Evolutionary conservation across 2,329 filamentous ascomycete genomes (phyloP).

Genomic region (Colletotrichum tabaci): DNA sequence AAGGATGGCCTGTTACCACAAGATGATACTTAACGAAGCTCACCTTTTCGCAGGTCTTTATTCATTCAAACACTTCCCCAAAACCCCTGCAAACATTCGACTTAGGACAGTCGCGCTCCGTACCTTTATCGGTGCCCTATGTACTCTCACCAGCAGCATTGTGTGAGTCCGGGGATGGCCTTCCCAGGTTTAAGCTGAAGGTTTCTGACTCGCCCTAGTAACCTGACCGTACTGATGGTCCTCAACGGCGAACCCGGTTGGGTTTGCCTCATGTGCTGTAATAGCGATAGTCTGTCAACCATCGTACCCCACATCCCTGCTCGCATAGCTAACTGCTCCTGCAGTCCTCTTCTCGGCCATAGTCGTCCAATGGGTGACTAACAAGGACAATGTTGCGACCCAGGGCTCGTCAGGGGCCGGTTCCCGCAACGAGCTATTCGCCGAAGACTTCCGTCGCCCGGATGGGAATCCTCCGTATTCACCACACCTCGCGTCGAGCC

Average conservation of each 20-base stretch:
- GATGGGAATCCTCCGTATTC: slow-evolving; percentile 18
- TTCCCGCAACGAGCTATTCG: slow-evolving; percentile 15
- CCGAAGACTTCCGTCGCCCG: slow-evolving; percentile 20
- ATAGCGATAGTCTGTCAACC: slow-evolving; percentile 68
- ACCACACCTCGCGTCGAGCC: slow-evolving; percentile 43
- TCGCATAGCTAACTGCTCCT: slow-evolving; percentile 7
- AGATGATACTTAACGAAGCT: not conserved
- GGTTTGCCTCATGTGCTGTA: slow-evolving; percentile 77
- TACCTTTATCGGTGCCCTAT: slow-evolving; percentile 72
- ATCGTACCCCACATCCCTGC: not conserved
- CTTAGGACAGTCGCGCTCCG: slow-evolving; percentile 69
- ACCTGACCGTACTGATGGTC: slow-evolving; percentile 71
- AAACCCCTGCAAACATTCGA: slow-evolving; percentile 56
- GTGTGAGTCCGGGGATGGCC: slow-evolving; percentile 57
- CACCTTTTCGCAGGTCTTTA: slow-evolving; percentile 63
- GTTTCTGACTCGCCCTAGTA: slow-evolving; percentile 55
- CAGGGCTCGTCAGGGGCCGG: slow-evolving; percentile 15
- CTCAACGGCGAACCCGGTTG: slow-evolving; percentile 75
- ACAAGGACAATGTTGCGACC: slow-evolving; percentile 58
- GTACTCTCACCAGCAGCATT: slow-evolving; percentile 71
- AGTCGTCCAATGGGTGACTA: slow-evolving; percentile 74
- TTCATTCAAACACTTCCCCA: slow-evolving; percentile 64
- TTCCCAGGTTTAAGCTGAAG: slow-evolving; percentile 13
- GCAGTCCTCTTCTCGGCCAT: slow-evolving; percentile 72
- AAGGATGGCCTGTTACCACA: slow-evolving; percentile 44